Conservation (phyloP, 2,329 filamentous ascomycete species). For the Claviceps cyperi region DNA sequence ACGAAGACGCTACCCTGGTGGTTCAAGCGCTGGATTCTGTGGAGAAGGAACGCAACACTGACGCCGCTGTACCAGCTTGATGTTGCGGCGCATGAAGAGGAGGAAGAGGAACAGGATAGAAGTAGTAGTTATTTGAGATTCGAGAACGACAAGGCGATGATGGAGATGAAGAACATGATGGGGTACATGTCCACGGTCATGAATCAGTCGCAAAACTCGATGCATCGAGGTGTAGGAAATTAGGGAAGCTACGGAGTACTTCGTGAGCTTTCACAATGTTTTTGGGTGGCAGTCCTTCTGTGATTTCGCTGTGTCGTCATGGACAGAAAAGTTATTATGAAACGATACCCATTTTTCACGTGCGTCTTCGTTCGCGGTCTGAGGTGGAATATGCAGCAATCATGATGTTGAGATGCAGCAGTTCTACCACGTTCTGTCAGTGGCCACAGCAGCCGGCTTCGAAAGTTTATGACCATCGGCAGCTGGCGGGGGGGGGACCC, state of each 20-base stretch:
- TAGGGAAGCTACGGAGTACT: not conserved
- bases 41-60: constrained; percentile 26
- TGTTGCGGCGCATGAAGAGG: constrained; percentile 17
- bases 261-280: too few relatives aligned
- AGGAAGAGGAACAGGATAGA: constrained; percentile 12
- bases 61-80: constrained; percentile 30
- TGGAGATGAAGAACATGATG: constrained; percentile 24
- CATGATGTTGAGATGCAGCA: too few relatives aligned
- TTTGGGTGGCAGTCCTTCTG: too few relatives aligned
- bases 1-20: constrained; percentile 44
- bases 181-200: constrained; percentile 14
- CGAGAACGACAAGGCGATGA: constrained; percentile 24
- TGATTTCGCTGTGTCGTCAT: too few relatives aligned
- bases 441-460: too few relatives aligned
- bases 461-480: too few relatives aligned
- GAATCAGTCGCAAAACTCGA: constrained; percentile 1
- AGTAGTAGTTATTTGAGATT: constrained; percentile 17
- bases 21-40: constrained; percentile 42
- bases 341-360: too few relatives aligned
- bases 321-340: too few relatives aligned
- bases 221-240: not conserved
- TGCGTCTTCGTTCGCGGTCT: too few relatives aligned
- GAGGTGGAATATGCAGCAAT: too few relatives aligned
- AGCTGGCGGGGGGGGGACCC: too few relatives aligned
- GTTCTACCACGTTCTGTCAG: too few relatives aligned